These are phyloP conservation scores for Ceratocystis papillata DNA, from an alignment of 2,329 filamentous ascomycete species.

Conservation along the genomic window DNA sequence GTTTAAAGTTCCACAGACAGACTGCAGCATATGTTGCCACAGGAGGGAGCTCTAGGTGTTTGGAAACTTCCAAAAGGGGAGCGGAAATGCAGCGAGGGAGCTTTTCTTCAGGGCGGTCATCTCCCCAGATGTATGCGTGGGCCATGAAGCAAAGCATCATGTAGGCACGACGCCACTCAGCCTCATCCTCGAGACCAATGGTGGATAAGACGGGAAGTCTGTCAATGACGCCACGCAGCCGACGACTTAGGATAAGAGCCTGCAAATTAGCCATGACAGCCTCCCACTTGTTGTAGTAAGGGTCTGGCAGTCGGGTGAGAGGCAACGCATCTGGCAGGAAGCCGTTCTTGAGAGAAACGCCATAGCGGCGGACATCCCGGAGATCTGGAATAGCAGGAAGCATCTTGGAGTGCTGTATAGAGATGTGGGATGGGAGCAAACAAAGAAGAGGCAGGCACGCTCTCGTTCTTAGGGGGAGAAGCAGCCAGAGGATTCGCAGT, in stretches of 20 bases:
- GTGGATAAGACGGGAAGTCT: slow-evolving; percentile 75
- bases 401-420: slow-evolving; percentile 33
- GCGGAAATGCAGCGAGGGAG: slow-evolving; percentile 74
- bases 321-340: slow-evolving; percentile 79
- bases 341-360: slow-evolving; percentile 65
- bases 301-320: slow-evolving; percentile 67
- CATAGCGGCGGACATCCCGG: slow-evolving; percentile 52
- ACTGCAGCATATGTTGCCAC: slow-evolving; percentile 90
- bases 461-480: not conserved
- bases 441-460: not conserved
- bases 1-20: slow-evolving; percentile 94
- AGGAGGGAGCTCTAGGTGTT: slow-evolving; percentile 71
- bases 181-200: slow-evolving; percentile 64
- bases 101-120: slow-evolving; percentile 65
- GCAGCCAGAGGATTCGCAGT: not conserved
- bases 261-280: slow-evolving; percentile 75
- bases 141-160: slow-evolving; percentile 81
- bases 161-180: slow-evolving; percentile 92
- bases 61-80: slow-evolving; percentile 67
- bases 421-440: not conserved
- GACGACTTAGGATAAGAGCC: slow-evolving; percentile 71
- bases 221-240: slow-evolving; percentile 69
- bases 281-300: slow-evolving; percentile 95
- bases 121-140: slow-evolving; percentile 94
- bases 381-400: slow-evolving; percentile 51